phyloP scores from a whole-genome alignment of 495 filamentous ascomycete species.

The Neurospora sp. region DNA sequence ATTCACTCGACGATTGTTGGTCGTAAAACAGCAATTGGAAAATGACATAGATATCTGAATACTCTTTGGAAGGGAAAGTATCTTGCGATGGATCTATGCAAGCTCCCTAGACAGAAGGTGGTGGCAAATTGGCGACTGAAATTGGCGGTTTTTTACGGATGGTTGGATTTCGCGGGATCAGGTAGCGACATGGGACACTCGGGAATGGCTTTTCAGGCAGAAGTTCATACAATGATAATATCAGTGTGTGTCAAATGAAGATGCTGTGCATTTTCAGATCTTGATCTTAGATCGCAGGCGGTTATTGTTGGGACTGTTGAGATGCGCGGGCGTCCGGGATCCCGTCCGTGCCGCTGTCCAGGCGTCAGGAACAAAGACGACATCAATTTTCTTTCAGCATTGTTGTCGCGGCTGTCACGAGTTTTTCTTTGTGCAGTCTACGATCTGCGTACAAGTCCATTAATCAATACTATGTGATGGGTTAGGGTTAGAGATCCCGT shows the following conservation, averaged over 20 bases:
- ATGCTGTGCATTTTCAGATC: not conserved
- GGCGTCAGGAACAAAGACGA: not conserved
- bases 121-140: not conserved
- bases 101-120: not conserved
- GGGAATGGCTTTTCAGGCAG: not conserved
- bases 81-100: not conserved
- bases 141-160: not conserved
- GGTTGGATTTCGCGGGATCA: not conserved
- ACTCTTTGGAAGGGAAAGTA: not conserved
- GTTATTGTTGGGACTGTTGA: not conserved
- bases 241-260: accelerated
- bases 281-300: not conserved
- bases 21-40: not conserved
- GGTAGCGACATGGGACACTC: not conserved
- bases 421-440: not conserved
- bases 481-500: not conserved
- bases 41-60: not conserved
- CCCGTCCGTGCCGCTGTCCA: not conserved
- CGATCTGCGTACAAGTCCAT: not conserved
- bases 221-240: not conserved
- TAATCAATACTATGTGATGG: not conserved
- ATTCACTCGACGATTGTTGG: not conserved
- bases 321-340: not conserved
- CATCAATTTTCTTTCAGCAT: not conserved
- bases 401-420: not conserved